A percentile compares a stretch with the other conserved stretches of the same genome.
phyloP scores from a whole-genome alignment of 257 asterid genomes.

The Jasminum sambac region DNA sequence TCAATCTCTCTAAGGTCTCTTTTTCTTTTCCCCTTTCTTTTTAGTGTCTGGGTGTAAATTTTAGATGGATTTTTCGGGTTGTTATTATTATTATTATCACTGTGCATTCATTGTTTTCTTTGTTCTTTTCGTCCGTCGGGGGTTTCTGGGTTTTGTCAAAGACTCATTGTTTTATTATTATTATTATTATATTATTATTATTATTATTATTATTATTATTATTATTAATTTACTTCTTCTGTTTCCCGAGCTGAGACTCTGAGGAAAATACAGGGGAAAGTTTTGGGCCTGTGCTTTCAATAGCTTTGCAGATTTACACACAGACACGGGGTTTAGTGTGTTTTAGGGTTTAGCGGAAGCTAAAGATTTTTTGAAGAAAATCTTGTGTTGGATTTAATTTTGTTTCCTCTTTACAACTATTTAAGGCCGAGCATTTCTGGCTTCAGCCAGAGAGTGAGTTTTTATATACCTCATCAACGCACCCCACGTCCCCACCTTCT shows the following conservation, averaged over 20 bases:
- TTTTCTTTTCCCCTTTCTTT: not conserved
- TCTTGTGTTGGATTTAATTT: too few relatives aligned
- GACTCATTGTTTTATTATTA: too few relatives aligned
- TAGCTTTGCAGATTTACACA: not conserved
- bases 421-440: not conserved
- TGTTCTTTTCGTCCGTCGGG: not conserved
- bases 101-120: not conserved
- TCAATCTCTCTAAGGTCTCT: slow-evolving; percentile 45
- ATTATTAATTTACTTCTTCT: not conserved
- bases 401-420: not conserved
- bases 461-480: too few relatives aligned
- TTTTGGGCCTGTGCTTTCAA: not conserved
- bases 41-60: not conserved
- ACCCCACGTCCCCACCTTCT: too few relatives aligned
- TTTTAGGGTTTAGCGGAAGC: not conserved
- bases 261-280: not conserved
- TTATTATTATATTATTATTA: too few relatives aligned
- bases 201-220: too few relatives aligned
- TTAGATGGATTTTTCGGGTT: not conserved
- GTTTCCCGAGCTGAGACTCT: not conserved
- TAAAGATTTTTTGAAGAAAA: not conserved
- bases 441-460: not conserved
- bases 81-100: not conserved
- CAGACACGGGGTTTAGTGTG: not conserved
- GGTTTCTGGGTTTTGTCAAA: not conserved